Evolutionary conservation across 768 basidiomycete genomes (phyloP).

Genomic region (Termitomyces sp.): DNA sequence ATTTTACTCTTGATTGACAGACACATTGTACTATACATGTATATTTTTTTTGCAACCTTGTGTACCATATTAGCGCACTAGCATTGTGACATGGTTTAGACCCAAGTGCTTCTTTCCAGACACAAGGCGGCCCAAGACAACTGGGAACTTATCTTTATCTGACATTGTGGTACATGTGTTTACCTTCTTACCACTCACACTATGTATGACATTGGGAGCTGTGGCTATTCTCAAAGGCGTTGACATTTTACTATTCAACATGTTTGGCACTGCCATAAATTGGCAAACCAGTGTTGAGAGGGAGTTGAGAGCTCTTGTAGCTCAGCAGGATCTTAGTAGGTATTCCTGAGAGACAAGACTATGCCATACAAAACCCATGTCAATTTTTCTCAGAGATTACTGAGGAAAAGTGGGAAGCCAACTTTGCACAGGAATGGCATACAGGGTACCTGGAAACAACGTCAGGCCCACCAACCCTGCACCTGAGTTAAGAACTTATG

Average conservation of each 20-base stretch:
- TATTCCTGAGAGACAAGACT: background rate
- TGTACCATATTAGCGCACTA: background rate
- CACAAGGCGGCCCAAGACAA: background rate
- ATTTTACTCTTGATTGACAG: too few species aligned
- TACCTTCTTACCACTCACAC: background rate
- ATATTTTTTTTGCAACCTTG: background rate
- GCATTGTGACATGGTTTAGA: background rate
- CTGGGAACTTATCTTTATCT: background rate
- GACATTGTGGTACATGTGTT: background rate
- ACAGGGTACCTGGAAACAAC: constrained; percentile 40
- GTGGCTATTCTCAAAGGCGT: constrained; percentile 19
- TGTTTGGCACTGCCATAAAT: constrained; percentile 47
- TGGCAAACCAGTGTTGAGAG: constrained; percentile 29
- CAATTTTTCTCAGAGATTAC: constrained; percentile 9
- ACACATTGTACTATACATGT: background rate
- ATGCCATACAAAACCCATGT: background rate
- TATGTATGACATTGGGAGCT: background rate
- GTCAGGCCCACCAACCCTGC: constrained; percentile 10
- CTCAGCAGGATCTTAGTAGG: background rate
- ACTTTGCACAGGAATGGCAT: constrained; percentile 55
- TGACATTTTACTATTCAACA: constrained; percentile 41
- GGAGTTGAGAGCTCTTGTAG: constrained; percentile 24
- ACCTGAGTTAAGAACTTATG: background rate
- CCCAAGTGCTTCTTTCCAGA: background rate
- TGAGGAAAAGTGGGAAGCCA: constrained; percentile 29